Percentiles rank a stretch among this genome's conserved stretches.
phyloP scores from a whole-genome alignment of 371 early-diverging fungal genomes.

The Mucor plumbeus region DNA sequence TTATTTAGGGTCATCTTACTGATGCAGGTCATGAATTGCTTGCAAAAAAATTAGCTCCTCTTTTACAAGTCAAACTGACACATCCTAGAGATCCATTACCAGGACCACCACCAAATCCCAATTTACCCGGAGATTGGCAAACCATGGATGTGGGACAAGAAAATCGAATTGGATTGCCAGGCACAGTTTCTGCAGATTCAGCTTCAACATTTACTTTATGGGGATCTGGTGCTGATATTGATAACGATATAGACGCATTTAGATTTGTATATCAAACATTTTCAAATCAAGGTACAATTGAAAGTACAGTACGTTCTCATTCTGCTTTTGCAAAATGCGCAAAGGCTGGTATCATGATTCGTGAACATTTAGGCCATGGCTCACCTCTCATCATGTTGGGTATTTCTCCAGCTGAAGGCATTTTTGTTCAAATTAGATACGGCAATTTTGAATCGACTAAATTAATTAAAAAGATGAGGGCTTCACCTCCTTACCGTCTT shows the following conservation, averaged over 20 bases:
- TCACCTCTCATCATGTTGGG: conserved; percentile 49
- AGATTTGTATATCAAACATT: conserved; percentile 48
- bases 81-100: conserved; percentile 44
- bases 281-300: conserved; percentile 33
- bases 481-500: conserved; percentile 45
- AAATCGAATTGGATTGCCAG: conserved; percentile 42
- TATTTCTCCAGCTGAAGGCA: conserved; percentile 46
- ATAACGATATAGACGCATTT: conserved; percentile 42
- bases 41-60: conserved; percentile 40
- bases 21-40: conserved; percentile 44
- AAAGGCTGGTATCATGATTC: conserved; percentile 55
- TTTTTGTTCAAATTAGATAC: conserved; percentile 41
- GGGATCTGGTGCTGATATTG: conserved; percentile 52
- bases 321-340: conserved; percentile 53
- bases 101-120: conserved; percentile 48
- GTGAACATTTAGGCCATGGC: conserved; percentile 48
- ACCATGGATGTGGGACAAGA: conserved; percentile 53
- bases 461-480: conserved; percentile 40
- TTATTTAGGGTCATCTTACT: conserved; percentile 34
- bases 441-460: conserved; percentile 34
- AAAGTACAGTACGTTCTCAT: conserved; percentile 42
- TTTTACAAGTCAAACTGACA: conserved; percentile 36
- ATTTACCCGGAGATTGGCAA: conserved; percentile 50
- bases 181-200: conserved; percentile 51
- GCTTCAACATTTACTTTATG: conserved; percentile 48